Conservation (phyloP, 345 rosid genomes). For the Ceriops zippeliana region DNA sequence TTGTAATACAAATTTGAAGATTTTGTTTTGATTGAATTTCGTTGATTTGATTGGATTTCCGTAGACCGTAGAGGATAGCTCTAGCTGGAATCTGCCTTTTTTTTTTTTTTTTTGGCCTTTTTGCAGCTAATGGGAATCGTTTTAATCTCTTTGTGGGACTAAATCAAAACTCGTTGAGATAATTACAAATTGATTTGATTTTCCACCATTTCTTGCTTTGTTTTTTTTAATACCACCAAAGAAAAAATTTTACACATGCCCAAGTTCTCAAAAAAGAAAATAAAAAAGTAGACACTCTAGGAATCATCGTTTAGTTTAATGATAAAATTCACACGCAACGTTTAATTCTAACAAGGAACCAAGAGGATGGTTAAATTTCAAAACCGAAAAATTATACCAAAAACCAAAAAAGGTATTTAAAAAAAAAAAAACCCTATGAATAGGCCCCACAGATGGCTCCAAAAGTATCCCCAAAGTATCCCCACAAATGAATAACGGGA, state of each 20-base stretch:
- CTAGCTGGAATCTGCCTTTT: neutral
- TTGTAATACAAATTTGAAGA: slow-evolving; percentile 2
- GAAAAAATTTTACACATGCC: too few species aligned
- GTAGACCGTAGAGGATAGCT: neutral
- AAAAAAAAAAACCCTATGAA: slow-evolving; percentile 6
- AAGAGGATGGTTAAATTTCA: neutral
- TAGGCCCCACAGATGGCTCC: slow-evolving; percentile 24
- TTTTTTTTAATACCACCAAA: too few species aligned
- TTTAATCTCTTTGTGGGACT: slow-evolving; percentile 17
- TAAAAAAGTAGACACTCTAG: too few species aligned
- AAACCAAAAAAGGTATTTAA: too few species aligned
- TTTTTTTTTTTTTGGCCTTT: neutral
- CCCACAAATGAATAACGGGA: slow-evolving; percentile 31
- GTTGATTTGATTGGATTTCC: too few species aligned
- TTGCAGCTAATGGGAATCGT: slow-evolving; percentile 7
- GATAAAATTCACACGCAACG: too few species aligned
- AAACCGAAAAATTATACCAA: too few species aligned
- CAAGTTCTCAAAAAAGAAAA: too few species aligned
- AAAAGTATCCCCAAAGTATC: slow-evolving; percentile 36
- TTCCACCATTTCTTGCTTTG: too few species aligned
- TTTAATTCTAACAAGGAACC: neutral
- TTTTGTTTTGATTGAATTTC: neutral
- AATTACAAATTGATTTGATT: too few species aligned
- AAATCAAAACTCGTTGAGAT: neutral
- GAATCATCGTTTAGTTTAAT: too few species aligned